Percentiles rank a stretch among this genome's conserved stretches.
phyloP scores from a whole-genome alignment of 306 rosid species.

The Cercis canadensis region DNA sequence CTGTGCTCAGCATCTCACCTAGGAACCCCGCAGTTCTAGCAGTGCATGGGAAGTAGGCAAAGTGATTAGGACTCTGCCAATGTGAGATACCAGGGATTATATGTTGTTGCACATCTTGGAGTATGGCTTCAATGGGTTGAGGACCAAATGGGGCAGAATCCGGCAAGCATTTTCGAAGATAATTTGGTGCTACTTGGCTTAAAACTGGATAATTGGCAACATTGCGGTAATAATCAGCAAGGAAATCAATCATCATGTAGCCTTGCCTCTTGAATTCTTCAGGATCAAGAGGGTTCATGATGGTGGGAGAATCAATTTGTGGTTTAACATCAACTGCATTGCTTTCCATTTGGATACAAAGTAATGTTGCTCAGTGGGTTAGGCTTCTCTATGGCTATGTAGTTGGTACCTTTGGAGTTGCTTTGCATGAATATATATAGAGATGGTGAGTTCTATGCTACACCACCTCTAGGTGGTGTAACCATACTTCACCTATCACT shows the following conservation, averaged over 20 bases:
- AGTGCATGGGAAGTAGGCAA: conserved; percentile 34
- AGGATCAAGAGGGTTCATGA: conserved; percentile 50
- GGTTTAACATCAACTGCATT: background rate
- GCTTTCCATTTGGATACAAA: background rate
- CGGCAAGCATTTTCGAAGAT: conserved; percentile 48
- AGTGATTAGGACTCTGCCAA: conserved; percentile 48
- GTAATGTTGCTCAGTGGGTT: too few species aligned
- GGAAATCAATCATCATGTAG: conserved; percentile 65
- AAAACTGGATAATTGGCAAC: conserved; percentile 52
- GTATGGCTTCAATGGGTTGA: conserved; percentile 15
- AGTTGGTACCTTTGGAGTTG: too few species aligned
- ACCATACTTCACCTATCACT: too few species aligned
- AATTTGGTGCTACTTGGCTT: conserved; percentile 56
- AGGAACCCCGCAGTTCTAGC: conserved; percentile 41
- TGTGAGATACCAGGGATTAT: conserved; percentile 53
- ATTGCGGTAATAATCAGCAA: conserved; percentile 56
- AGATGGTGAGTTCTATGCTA: too few species aligned
- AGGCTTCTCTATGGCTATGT: too few species aligned
- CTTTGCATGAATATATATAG: too few species aligned
- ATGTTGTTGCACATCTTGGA: conserved; percentile 32
- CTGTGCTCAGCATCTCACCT: conserved; percentile 47
- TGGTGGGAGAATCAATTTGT: conserved; percentile 4
- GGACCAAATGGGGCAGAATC: conserved; percentile 47
- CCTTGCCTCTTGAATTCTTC: conserved; percentile 69
- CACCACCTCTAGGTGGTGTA: too few species aligned